phyloP scores from a whole-genome alignment of 2,329 filamentous ascomycete genomes.

The Sphaerostilbella broomeana region DNA sequence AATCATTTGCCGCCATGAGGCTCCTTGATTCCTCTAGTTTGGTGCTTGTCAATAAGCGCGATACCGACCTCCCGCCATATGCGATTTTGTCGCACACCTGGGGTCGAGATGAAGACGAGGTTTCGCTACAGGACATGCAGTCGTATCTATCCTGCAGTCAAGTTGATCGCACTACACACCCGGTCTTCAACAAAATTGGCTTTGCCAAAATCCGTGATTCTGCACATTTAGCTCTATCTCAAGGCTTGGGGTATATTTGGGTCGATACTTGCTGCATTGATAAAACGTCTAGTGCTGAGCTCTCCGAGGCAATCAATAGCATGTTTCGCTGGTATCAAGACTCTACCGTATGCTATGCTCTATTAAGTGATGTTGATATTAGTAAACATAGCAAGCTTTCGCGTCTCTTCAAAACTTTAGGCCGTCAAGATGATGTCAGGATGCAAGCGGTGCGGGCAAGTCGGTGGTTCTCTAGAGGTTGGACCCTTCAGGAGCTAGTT shows the following conservation, averaged over 20 bases:
- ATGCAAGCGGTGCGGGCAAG: slow-evolving; percentile 10
- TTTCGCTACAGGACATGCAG: slow-evolving; percentile 8
- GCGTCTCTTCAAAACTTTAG: no score
- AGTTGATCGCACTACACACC: slow-evolving; percentile 1
- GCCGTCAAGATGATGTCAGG: not conserved
- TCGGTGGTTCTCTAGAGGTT: slow-evolving; percentile 18
- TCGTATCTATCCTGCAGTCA: not conserved
- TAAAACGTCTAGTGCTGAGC: slow-evolving; percentile 13
- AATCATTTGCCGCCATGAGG: not conserved
- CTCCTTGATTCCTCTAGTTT: no score
- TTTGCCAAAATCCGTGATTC: slow-evolving; percentile 14
- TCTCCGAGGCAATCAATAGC: slow-evolving; percentile 13
- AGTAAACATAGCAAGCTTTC: not conserved
- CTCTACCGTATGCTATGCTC: slow-evolving; percentile 9
- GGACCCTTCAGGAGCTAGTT: slow-evolving; percentile 23
- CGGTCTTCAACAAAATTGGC: slow-evolving; percentile 15
- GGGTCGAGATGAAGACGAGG: slow-evolving; percentile 9
- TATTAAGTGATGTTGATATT: slow-evolving; percentile 1
- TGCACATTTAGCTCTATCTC: slow-evolving; percentile 10
- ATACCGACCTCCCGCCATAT: slow-evolving; percentile 1
- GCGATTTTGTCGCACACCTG: slow-evolving; percentile 17
- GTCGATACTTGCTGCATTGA: slow-evolving; percentile 17
- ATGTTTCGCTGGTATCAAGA: slow-evolving; percentile 16
- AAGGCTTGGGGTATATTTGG: slow-evolving; percentile 14
- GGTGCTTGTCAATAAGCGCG: not conserved